A percentile compares a stretch with the other conserved stretches of the same genome.
phyloP scores from a whole-genome alignment of 345 rosid species.

The Cardamine occulta region DNA sequence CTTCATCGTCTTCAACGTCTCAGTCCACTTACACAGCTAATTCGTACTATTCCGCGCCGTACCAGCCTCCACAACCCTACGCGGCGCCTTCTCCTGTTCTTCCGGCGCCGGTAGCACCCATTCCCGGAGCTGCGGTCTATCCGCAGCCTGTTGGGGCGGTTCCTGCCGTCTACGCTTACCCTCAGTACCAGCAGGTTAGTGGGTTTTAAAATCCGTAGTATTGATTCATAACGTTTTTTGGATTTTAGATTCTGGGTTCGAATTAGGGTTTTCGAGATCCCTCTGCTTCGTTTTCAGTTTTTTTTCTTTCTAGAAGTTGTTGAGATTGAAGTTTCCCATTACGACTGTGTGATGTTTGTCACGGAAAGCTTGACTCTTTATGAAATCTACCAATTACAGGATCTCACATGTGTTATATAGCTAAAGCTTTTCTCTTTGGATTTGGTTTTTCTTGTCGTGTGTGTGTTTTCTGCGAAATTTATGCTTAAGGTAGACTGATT shows the following conservation, averaged over 20 bases:
- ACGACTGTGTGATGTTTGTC: constrained; percentile 6
- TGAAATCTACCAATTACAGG: not conserved
- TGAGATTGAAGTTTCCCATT: not conserved
- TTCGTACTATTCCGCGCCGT: constrained; percentile 55
- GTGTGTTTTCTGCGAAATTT: not conserved
- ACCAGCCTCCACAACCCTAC: constrained; percentile 51
- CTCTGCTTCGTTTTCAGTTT: constrained; percentile 10
- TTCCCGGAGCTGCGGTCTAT: constrained; percentile 53
- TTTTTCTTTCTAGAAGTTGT: not conserved
- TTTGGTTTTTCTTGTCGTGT: not conserved
- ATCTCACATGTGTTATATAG: constrained; percentile 14
- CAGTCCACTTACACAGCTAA: constrained; percentile 52
- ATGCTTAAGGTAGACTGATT: not conserved
- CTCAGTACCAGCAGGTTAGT: constrained; percentile 82
- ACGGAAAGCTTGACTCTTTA: not conserved
- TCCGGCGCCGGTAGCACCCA: constrained; percentile 44
- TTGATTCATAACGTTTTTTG: constrained; percentile 10
- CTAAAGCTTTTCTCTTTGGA: constrained; percentile 20
- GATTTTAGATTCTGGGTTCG: constrained; percentile 8
- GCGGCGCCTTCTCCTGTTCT: constrained; percentile 41
- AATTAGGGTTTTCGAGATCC: constrained; percentile 32
- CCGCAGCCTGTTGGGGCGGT: constrained; percentile 56
- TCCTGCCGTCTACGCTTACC: constrained; percentile 67
- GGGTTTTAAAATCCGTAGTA: not conserved
- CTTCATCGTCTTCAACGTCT: constrained; percentile 44